phyloP scores from a whole-genome alignment of 805 yeast species.

The Cyberlindnera euphorbiiphila region DNA sequence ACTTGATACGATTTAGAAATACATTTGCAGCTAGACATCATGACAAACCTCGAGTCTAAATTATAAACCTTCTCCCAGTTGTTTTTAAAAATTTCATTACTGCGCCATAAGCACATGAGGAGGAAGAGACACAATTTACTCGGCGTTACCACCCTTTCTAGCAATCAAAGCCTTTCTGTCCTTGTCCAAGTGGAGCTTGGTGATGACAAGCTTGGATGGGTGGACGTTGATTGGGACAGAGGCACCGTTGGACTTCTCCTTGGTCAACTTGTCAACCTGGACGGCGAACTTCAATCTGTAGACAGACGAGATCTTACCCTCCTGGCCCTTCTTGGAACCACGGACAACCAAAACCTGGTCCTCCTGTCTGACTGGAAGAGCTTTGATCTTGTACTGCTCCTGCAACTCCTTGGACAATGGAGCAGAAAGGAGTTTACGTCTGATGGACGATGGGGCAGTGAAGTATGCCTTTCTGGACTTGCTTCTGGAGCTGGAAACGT shows the following conservation, averaged over 20 bases:
- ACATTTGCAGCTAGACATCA: constrained; percentile 13
- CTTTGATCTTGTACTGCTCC: constrained; percentile 92
- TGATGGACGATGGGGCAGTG: constrained; percentile 93
- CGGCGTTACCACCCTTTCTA: constrained; percentile 97
- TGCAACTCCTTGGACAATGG: constrained; percentile 98
- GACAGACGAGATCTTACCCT: constrained; percentile 95
- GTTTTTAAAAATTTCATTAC: constrained; percentile 5
- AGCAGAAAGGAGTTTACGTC: constrained; percentile 95
- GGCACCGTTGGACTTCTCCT: constrained; percentile 98
- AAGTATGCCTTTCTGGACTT: constrained; percentile 99
- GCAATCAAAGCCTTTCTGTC: constrained; percentile 97
- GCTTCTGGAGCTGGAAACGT: constrained; percentile 99
- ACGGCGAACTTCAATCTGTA: constrained; percentile 98
- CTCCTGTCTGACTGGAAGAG: constrained; percentile 96
- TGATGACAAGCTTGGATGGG: constrained; percentile 98
- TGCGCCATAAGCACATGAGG: no score
- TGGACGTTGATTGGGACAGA: constrained; percentile 95
- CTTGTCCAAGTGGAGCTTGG: constrained; percentile 96
- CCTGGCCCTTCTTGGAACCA: constrained; percentile 99
- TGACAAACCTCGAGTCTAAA: constrained; percentile 9
- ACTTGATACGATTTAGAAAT: constrained; percentile 7
- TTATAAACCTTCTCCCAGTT: constrained; percentile 9
- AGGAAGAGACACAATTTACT: no score
- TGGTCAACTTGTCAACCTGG: constrained; percentile 95
- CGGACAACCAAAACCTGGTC: constrained; percentile 95